Base-by-base conservation (phyloP, 305 asterid species). In the Plantago coronopus region DNA sequence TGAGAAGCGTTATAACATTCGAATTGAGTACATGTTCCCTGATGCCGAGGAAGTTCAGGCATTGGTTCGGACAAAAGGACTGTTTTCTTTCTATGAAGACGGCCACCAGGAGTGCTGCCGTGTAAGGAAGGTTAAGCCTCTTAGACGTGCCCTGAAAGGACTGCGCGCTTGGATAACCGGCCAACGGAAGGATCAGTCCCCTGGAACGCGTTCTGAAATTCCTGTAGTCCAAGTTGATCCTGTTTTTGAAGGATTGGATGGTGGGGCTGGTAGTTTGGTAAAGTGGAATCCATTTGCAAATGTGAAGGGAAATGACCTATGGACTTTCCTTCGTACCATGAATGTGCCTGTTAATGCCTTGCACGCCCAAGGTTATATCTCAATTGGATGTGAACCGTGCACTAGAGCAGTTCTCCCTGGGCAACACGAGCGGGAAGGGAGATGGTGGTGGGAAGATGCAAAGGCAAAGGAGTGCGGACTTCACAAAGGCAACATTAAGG, bases 381-480 rank as follows among this genome's bases (percentile, higher is more conserved):
- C 97, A 3, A 89, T 94, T 17, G 99, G 97, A 44, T 94, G 99
- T 20, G 97, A 94, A 31, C 99, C 99, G 0, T 94, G 99, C 86
- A 94, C 99, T 3, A 75, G 96, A 65, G 69, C 99, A 0, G 95
- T 94, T 7, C 75, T 94, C 11, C 99, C 99, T 0, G 94, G 99
- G 19, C 99, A 94, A 60, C 99, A 94, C 20, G 99, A 94, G 83
- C 74, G 99, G 7, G 99, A 93, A 72, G 97, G 99, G 57, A 77
- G 99, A 75, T 93, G 99, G 97, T 93, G 99, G 97, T 93, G 99
- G 99, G 97, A 93, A 63, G 99, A 89, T 65, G 95, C 99, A 45
- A 83, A 81, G 76, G 95, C 97, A 13, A 93, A 93, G 72, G 97
- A 93, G 69, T 93, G 99, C n/a, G 99, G 99, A 0, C 82, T 93